Evolutionary conservation across 2,329 filamentous ascomycete genomes (phyloP), one percentile per base, ranked within the genome.

Genomic region (Calonectria montana): DNA sequence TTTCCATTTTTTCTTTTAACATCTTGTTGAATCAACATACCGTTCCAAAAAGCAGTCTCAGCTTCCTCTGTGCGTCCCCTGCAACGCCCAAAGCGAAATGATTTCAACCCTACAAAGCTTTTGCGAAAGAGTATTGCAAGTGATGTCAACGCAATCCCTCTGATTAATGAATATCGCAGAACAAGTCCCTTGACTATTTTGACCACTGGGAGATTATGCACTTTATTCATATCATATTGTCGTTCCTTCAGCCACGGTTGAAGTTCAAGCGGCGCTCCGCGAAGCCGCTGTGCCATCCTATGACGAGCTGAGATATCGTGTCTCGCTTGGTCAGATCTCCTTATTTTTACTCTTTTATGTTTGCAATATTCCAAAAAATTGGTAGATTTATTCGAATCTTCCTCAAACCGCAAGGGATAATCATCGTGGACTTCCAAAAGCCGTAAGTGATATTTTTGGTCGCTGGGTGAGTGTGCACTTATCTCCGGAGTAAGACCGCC

Each of bases 381-480:
- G 9, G 62, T 50, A 5, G 1, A 0, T 45, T 18, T 50, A 4
- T 45, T 1, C 37, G 70, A 35, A 7, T 70, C 61, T 12, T 69
- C 64, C 18, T 65, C 59, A 3, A 48, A 68, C 16, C 35, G 41
- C 39, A 67, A 72, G 18, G 69, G 64, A 31, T 69, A 71, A 21
- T 65, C 41, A 12, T 68, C 39, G 18, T 57, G 43, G 21, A 59
- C n/a, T 23, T 66, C 50, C 21, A 35, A 23, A 2, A 31, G 10
- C 4, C 10, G 8, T 39, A 18, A 43, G 23, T 23, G 35, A n/a
- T 73, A 65, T 3, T 29, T 48, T 15, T n/a, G 29, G 59, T 75
- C 71, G 27, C 71, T 71, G 5, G 71, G 67, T 15, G 73, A 75
- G 4, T 48, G 50, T 4, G 73, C 71, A 15, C 21, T 63, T 13